These are phyloP conservation scores for Ilex asprella DNA, from an alignment of 257 asterid genomes.

Conservation along the genomic window DNA sequence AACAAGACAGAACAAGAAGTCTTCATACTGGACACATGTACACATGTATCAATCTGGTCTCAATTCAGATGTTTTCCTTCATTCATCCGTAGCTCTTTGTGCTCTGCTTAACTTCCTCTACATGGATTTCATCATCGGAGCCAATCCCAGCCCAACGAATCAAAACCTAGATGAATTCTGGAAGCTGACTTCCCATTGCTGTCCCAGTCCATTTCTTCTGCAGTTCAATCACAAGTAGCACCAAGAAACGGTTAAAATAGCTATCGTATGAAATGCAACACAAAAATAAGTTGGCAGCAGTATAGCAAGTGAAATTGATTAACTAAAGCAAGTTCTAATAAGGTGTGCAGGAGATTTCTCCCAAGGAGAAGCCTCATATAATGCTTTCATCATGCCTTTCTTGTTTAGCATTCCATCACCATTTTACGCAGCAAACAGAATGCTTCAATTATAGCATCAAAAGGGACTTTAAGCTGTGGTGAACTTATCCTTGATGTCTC, in stretches of 20 bases:
- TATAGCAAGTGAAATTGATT: slow-evolving; percentile 7
- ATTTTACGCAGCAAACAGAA: slow-evolving; percentile 43
- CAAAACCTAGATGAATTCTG: slow-evolving; percentile 37
- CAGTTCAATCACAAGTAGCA: slow-evolving; percentile 16
- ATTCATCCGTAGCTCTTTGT: background rate
- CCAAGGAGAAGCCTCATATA: slow-evolving; percentile 38
- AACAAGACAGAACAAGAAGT: too few species aligned
- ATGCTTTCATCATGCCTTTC: slow-evolving; percentile 39
- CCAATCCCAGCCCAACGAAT: slow-evolving; percentile 31
- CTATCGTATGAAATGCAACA: too few species aligned
- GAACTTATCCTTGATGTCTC: slow-evolving; percentile 31
- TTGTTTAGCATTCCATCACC: slow-evolving; percentile 40
- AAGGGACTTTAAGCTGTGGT: slow-evolving; percentile 28
- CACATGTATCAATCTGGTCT: background rate
- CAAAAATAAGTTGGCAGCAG: background rate
- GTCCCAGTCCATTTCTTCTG: slow-evolving; percentile 50
- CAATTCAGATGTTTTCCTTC: slow-evolving; percentile 7
- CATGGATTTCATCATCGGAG: slow-evolving; percentile 17
- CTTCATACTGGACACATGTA: background rate
- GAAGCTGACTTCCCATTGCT: slow-evolving; percentile 45
- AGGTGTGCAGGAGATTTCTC: slow-evolving; percentile 50
- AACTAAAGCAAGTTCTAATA: slow-evolving; percentile 36
- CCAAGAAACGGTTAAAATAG: too few species aligned
- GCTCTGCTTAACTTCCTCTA: slow-evolving; percentile 3
- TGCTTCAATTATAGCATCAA: slow-evolving; percentile 33